phyloP scores from a whole-genome alignment of 208 protist genomes.

The Phytomonas sp. region DNA sequence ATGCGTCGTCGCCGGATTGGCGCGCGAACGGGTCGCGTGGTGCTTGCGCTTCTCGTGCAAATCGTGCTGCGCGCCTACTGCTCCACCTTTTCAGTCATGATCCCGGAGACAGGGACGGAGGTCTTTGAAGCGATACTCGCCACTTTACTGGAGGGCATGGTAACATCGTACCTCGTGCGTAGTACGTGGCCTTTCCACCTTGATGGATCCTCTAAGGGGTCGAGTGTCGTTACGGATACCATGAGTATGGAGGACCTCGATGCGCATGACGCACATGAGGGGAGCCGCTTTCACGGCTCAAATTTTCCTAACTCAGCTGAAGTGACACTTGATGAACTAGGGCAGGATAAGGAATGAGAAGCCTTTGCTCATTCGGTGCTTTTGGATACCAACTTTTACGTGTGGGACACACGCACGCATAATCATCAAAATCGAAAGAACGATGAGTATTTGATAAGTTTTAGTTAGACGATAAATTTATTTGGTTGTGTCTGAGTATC shows the following conservation, averaged over 20 bases:
- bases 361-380: neutral
- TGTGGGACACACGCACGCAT: neutral
- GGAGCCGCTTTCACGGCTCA: neutral
- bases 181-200: slow-evolving; percentile 63
- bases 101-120: slow-evolving; percentile 52
- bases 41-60: slow-evolving; percentile 49
- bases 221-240: slow-evolving; percentile 4
- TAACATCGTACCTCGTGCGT: slow-evolving; percentile 46
- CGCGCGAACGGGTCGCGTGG: slow-evolving; percentile 44
- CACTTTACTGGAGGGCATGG: slow-evolving; percentile 39
- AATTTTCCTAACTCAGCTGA: too few relatives aligned
- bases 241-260: neutral
- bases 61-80: slow-evolving; percentile 58
- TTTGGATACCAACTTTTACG: neutral
- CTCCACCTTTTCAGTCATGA: slow-evolving; percentile 69
- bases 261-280: neutral
- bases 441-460: neutral
- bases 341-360: neutral
- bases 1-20: slow-evolving; percentile 36
- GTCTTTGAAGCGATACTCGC: slow-evolving; percentile 32
- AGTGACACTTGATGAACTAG: neutral
- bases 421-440: neutral
- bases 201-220: slow-evolving; percentile 8
- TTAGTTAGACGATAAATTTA: neutral
- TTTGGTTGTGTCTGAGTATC: neutral